A percentile compares a stretch with the other conserved stretches of the same genome.
Evolutionary conservation across 208 protist genomes (phyloP).

Genomic region (Acanthamoeba triangularis): DNA sequence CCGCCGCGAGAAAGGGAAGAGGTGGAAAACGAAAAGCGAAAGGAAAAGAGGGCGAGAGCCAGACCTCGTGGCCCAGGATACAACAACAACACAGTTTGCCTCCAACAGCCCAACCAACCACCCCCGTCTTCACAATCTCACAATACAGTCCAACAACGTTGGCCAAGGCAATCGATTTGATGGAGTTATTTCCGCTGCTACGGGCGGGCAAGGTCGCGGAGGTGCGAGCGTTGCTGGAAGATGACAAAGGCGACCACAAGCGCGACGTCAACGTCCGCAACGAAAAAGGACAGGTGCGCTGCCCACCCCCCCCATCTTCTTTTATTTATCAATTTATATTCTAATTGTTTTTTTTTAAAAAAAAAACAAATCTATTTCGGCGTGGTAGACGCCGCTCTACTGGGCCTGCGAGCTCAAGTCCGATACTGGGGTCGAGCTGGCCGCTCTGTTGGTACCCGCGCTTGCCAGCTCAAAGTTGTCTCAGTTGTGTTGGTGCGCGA

Average conservation of each 20-base stretch:
- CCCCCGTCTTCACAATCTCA: neutral
- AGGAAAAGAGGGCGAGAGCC: neutral
- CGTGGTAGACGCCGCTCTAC: neutral
- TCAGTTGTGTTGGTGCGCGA: too few species aligned
- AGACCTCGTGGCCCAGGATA: neutral
- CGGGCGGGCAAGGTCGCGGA: neutral
- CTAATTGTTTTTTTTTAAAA: neutral
- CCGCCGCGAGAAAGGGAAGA: neutral
- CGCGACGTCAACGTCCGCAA: conserved; percentile 14
- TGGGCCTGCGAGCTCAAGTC: conserved; percentile 50
- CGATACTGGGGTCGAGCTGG: conserved; percentile 14
- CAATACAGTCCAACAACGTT: neutral
- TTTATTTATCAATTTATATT: neutral
- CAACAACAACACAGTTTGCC: neutral
- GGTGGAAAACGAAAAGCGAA: neutral
- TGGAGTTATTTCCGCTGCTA: conserved; percentile 15
- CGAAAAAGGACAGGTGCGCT: neutral
- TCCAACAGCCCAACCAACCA: neutral
- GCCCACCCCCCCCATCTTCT: neutral
- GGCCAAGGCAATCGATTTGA: neutral
- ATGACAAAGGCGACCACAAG: neutral
- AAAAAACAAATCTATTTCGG: neutral
- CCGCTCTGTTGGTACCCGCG: neutral
- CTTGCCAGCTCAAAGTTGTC: neutral
- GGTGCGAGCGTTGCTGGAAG: neutral